Base-by-base conservation (phyloP, 139 green algal species). In the Auxenochlorella pyrenoidosa region DNA sequence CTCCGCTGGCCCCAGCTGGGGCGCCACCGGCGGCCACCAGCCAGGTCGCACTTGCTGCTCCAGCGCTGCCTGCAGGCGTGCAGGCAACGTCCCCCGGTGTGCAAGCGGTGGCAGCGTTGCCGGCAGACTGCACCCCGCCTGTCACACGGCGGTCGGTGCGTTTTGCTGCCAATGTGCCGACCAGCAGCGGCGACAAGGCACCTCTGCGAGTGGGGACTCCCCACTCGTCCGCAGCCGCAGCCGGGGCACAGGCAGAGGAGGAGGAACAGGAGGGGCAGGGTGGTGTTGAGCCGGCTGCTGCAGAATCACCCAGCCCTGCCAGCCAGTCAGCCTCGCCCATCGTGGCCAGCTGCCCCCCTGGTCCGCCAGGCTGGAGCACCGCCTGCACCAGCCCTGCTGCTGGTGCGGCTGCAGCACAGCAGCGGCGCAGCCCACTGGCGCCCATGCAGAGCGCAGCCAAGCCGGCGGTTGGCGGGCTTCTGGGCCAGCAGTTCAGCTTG, bases 361-460 rank as follows among this genome's bases (percentile, higher is more conserved):
- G 70, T 54, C 71, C 36, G 36, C 65, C 24, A 30, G 83, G 54
- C 22, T 12, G 36, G 30, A 18, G 19, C 28, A 12, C 82, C 10
- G 5, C 47, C 41, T 18, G 15, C 15, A n/a, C n/a, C 43, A 38
- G 44, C 54, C 71, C 24, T 44, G 54, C 34, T 43, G 68, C 68
- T 43, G 28, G 30, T 32, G 38, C 70, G 13, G 70, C 70, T 41
- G 70, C 63, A 4, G 28, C 75, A 8, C 43, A 47, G 16, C 19
- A 24, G 71, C 47, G 34, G 82, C 82, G 82, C 44, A 86, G 66
- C 43, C 68, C 82, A 43, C 68, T 79, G 47, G 83, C 70, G 34
- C 43, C 71, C 47, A 78, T 65, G 54, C 83, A 81, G 70, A 87
- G 83, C 71, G 71, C 71, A 10, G 65, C 28, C 70, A 87, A 87